Conservation (phyloP, 805 yeast species). For the Spathaspora passalidarum region DNA sequence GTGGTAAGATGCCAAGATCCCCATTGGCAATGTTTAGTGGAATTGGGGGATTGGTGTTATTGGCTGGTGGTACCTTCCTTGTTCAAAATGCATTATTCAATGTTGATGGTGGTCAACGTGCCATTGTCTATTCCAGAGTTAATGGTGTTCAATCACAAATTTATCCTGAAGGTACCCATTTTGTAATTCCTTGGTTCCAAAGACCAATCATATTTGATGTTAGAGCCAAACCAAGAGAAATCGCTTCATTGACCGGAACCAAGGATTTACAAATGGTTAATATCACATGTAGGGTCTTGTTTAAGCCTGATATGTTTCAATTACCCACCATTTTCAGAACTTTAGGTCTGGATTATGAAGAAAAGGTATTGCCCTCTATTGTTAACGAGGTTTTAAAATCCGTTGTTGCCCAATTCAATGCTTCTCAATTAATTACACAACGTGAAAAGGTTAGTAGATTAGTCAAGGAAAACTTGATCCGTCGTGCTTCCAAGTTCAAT, state of each 20-base stretch:
- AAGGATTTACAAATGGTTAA: slow-evolving; percentile 99
- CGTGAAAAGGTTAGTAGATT: slow-evolving; percentile 92
- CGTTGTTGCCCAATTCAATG: slow-evolving; percentile 97
- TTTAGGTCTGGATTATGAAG: slow-evolving; percentile 92
- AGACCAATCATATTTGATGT: slow-evolving; percentile 91
- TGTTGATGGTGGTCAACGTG: slow-evolving; percentile 99
- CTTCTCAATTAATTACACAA: slow-evolving; percentile 97
- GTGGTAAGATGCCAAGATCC: slow-evolving; percentile 26
- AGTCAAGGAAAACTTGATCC: slow-evolving; percentile 85
- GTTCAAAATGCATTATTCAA: slow-evolving; percentile 46
- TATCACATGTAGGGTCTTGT: slow-evolving; percentile 96
- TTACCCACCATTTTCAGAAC: slow-evolving; percentile 89
- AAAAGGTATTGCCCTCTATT: slow-evolving; percentile 95
- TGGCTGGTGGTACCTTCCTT: slow-evolving; percentile 39
- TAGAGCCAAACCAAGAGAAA: slow-evolving; percentile 95
- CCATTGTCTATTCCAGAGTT: slow-evolving; percentile 85
- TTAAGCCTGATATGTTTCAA: slow-evolving; percentile 77
- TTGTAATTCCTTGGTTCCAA: slow-evolving; percentile 92
- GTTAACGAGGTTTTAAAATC: slow-evolving; percentile 95
- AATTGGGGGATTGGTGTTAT: slow-evolving; percentile 36
- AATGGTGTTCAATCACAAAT: slow-evolving; percentile 81
- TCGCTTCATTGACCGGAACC: slow-evolving; percentile 94
- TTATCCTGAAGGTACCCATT: slow-evolving; percentile 92
- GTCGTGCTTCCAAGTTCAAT: slow-evolving; percentile 89
- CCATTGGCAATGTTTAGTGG: slow-evolving; percentile 42